Conservation (phyloP, 345 rosid genomes). For the Lumnitzera littorea region DNA sequence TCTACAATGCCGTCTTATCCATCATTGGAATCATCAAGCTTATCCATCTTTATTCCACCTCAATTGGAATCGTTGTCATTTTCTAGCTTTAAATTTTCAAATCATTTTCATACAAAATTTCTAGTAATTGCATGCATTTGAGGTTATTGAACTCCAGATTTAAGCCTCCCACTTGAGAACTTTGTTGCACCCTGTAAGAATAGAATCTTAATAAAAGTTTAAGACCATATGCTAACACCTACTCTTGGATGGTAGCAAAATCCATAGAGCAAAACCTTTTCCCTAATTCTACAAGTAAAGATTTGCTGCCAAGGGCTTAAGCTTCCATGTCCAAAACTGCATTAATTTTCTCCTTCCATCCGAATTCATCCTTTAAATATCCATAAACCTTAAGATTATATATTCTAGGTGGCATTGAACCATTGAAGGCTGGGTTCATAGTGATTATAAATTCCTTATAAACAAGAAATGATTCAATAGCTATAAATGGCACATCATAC, state of each 20-base stretch:
- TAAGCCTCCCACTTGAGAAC: slow-evolving; percentile 30
- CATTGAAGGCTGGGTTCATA: slow-evolving; percentile 79
- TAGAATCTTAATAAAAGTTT: slow-evolving; percentile 72
- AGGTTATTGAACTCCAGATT: slow-evolving; percentile 42
- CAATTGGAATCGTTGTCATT: slow-evolving; percentile 95
- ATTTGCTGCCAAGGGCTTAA: slow-evolving; percentile 76
- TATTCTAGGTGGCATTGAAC: slow-evolving; percentile 74
- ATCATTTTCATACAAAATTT: slow-evolving; percentile 81
- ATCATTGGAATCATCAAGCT: slow-evolving; percentile 39
- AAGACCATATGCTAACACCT: slow-evolving; percentile 86
- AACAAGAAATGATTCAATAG: slow-evolving; percentile 92
- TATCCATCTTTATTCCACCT: slow-evolving; percentile 55
- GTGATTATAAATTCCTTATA: slow-evolving; percentile 86
- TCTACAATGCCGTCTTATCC: too few relatives aligned
- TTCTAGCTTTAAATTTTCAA: slow-evolving; percentile 4
- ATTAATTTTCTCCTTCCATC: slow-evolving; percentile 99
- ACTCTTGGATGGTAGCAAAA: slow-evolving; percentile 72
- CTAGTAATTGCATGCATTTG: slow-evolving; percentile 76
- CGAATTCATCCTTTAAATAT: slow-evolving; percentile 96
- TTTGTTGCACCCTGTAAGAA: slow-evolving; percentile 40
- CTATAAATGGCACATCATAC: slow-evolving; percentile 96
- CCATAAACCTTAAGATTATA: slow-evolving; percentile 95
- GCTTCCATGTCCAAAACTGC: slow-evolving; percentile 91
- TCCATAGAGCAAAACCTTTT: slow-evolving; percentile 59
- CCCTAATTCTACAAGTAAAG: slow-evolving; percentile 51